Conservation (phyloP, 2,329 filamentous ascomycete species). For the Samsoniella hepiali region DNA sequence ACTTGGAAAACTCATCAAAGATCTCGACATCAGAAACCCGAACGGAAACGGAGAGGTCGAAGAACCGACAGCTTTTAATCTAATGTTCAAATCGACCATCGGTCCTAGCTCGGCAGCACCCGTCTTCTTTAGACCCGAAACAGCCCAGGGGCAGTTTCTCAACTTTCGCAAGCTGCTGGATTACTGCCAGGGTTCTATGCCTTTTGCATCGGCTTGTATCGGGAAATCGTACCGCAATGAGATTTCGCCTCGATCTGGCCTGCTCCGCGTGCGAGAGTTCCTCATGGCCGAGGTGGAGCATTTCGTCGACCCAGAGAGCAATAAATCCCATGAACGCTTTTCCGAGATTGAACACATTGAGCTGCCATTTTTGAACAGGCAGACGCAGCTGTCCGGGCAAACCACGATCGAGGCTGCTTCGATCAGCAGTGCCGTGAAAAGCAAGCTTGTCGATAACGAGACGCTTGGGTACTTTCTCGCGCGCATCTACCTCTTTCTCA, state of each 20-base stretch:
- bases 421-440: constrained; percentile 60
- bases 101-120: constrained; percentile 62
- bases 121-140: constrained; percentile 62
- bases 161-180: constrained; percentile 67
- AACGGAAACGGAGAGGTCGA: constrained; percentile 56
- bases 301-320: constrained; percentile 62
- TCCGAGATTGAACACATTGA: constrained; percentile 58
- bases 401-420: constrained; percentile 53
- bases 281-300: constrained; percentile 69
- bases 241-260: constrained; percentile 62
- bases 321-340: constrained; percentile 63
- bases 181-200: constrained; percentile 65
- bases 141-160: constrained; percentile 66
- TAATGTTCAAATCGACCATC: constrained; percentile 69
- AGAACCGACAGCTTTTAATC: constrained; percentile 64
- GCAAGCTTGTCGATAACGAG: constrained; percentile 63
- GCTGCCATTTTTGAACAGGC: constrained; percentile 57
- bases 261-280: constrained; percentile 65
- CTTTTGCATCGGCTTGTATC: constrained; percentile 67
- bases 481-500: constrained; percentile 61
- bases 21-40: constrained; percentile 65
- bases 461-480: constrained; percentile 68
- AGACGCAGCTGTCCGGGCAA: constrained; percentile 60
- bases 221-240: constrained; percentile 71
- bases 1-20: constrained; percentile 60